Conservation (phyloP, 1,139 yeast genomes). For the Saccharomycopsis hybrid region DNA sequence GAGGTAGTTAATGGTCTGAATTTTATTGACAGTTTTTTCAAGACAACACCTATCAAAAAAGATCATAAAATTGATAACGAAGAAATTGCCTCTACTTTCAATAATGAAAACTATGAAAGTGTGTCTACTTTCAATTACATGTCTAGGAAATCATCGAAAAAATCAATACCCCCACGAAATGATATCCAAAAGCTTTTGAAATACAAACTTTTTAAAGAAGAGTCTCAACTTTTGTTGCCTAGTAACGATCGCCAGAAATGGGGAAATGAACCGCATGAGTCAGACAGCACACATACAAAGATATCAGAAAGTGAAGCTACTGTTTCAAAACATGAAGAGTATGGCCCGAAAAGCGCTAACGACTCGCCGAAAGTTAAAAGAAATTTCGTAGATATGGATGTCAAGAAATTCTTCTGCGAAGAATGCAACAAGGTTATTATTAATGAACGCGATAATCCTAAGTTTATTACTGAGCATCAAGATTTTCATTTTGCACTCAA, state of each 20-base stretch:
- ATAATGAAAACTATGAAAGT: neutral
- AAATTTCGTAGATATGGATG: no score
- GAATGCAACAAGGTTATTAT: constrained; percentile 8
- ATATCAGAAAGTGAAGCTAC: no score
- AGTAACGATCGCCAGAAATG: no score
- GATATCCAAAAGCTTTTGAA: no score
- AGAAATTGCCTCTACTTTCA: no score
- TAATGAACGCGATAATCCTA: constrained; percentile 22
- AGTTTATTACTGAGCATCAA: constrained; percentile 26
- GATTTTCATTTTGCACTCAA: constrained; percentile 32
- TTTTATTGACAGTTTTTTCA: constrained; percentile 46
- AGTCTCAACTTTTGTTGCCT: no score
- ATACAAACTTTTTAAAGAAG: no score
- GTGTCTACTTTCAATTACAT: constrained; percentile 2
- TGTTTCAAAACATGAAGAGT: neutral
- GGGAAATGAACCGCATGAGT: no score
- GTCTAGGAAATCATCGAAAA: constrained; percentile 6
- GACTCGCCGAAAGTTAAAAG: no score
- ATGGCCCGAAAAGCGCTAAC: no score
- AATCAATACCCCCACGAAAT: no score
- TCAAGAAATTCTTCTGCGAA: constrained; percentile 16
- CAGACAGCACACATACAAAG: no score
- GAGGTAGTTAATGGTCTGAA: constrained; percentile 37
- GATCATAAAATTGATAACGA: neutral
- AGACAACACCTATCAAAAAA: constrained; percentile 11